Conservation (phyloP, 2,329 filamentous ascomycete genomes). For the Ceratocystis papillata region DNA sequence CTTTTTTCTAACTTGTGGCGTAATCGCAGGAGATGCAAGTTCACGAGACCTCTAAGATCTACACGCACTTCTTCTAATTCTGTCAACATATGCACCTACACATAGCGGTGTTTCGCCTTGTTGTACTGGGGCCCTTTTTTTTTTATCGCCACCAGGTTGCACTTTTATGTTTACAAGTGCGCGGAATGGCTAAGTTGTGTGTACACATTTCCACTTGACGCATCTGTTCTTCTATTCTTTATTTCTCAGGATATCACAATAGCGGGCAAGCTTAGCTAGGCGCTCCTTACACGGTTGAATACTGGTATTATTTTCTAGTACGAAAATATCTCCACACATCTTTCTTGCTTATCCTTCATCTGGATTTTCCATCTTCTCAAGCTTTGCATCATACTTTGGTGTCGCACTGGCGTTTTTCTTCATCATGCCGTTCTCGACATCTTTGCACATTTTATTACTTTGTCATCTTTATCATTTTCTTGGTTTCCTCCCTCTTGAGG, state of each 20-base stretch:
- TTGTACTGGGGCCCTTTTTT: neutral
- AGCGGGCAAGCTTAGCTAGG: neutral
- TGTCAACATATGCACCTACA: constrained; percentile 28
- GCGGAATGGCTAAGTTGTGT: neutral
- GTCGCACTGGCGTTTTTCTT: constrained; percentile 22
- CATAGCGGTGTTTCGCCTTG: constrained; percentile 9
- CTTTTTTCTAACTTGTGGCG: neutral
- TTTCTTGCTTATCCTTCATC: constrained; percentile 23
- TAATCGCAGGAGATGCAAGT: constrained; percentile 88
- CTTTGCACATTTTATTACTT: constrained; percentile 30
- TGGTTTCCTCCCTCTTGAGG: neutral
- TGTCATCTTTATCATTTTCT: constrained; percentile 25
- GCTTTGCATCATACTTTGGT: constrained; percentile 23
- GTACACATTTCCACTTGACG: neutral
- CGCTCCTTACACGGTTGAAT: constrained; percentile 23
- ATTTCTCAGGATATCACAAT: neutral
- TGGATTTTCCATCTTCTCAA: neutral
- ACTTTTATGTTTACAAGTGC: no score
- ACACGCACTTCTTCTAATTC: constrained; percentile 98
- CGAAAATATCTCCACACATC: constrained; percentile 20
- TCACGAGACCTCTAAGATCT: constrained; percentile 96
- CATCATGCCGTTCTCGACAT: neutral
- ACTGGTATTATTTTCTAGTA: constrained; percentile 27
- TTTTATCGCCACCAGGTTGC: neutral
- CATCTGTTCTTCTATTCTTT: constrained; percentile 13